Evolutionary conservation across 768 basidiomycete species (phyloP), one percentile per base, ranked within the genome.

Genomic region (Pilatotrama ljubarskyi): DNA sequence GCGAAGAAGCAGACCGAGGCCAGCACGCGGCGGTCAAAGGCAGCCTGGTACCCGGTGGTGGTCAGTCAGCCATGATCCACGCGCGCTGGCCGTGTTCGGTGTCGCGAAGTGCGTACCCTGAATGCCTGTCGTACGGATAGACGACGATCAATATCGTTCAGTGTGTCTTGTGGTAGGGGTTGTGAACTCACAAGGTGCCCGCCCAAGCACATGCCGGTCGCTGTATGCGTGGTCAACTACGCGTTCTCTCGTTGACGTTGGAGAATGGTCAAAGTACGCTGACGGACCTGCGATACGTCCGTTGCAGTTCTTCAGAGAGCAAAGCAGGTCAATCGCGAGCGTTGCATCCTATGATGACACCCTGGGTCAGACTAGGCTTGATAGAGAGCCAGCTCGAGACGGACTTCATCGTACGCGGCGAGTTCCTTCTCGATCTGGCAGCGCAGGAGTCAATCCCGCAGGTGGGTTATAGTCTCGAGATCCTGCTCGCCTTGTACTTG

Each of bases 1-100:
- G 91, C 93, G 69, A 98, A 98, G 78, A 92, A 98, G 75, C 95
- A 97, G 41, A 96, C 91, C 0, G 91, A 82, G 0, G 95, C 79
- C 3, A 92, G 78, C 22, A 97, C 83, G 35, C 95, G 85, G 5
- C 81, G 77, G 70, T 98, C 90, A 69, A 98, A 95, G 0, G 94
- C 91, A 49, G 92, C 92, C 92, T 95, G 58, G 26, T 51, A 25
- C 9, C 25, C 41, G 20, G n/a, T n/a, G n/a, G n/a, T n/a, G n/a
- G n/a, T 38, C 1, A 42, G 7, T 26, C 2, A 32, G 41, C 48
- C 49, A 29, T 41, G 24, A 7, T 7, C 13, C 5, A 15, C 25
- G 22, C 26, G 42, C 41, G 47, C 18, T 40, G 36, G 17, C 8
- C 2, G 20, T 6, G 13, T 5, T 44, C 32, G 5, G 25, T 10